Percentiles rank a stretch among this genome's conserved stretches.
Evolutionary conservation across 805 yeast genomes (phyloP).

Genomic region (Hanseniaspora lachancei): DNA sequence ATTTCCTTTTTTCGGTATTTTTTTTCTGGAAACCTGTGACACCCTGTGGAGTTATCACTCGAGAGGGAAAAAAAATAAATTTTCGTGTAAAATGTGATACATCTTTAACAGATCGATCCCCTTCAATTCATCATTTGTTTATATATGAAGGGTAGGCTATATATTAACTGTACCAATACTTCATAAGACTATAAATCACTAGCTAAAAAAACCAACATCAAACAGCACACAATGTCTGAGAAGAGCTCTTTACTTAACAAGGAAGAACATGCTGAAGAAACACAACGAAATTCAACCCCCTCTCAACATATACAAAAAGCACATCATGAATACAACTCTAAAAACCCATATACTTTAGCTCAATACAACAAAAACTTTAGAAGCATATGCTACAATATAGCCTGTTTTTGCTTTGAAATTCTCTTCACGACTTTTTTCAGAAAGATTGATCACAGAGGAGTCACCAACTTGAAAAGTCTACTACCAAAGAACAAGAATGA

Average conservation of each 20-base stretch:
- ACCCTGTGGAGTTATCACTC: too few species aligned
- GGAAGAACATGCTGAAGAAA: background rate
- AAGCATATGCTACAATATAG: conserved; percentile 20
- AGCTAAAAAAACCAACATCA: too few species aligned
- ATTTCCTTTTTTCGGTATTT: too few species aligned
- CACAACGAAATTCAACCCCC: background rate
- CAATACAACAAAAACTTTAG: conserved; percentile 5
- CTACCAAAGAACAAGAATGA: conserved; percentile 32
- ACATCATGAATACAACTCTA: background rate
- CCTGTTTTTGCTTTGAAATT: conserved; percentile 22
- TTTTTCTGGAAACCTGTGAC: too few species aligned
- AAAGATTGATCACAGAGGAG: conserved; percentile 62
- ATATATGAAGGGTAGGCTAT: background rate
- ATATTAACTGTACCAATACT: too few species aligned
- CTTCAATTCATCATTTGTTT: too few species aligned
- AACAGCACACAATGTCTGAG: conserved; percentile 6
- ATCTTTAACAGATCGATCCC: too few species aligned
- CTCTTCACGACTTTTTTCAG: conserved; percentile 43
- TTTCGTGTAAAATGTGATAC: too few species aligned
- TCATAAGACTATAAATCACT: too few species aligned
- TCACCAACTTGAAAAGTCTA: conserved; percentile 33
- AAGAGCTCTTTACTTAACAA: background rate
- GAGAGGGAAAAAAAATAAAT: too few species aligned
- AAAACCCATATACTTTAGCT: background rate
- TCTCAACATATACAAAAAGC: conserved; percentile 1